Percentiles rank a stretch among this genome's conserved stretches.
These are phyloP conservation scores for Hymenoscyphus fraxineus DNA, from an alignment of 2,329 filamentous ascomycete species.

Conservation along the genomic window DNA sequence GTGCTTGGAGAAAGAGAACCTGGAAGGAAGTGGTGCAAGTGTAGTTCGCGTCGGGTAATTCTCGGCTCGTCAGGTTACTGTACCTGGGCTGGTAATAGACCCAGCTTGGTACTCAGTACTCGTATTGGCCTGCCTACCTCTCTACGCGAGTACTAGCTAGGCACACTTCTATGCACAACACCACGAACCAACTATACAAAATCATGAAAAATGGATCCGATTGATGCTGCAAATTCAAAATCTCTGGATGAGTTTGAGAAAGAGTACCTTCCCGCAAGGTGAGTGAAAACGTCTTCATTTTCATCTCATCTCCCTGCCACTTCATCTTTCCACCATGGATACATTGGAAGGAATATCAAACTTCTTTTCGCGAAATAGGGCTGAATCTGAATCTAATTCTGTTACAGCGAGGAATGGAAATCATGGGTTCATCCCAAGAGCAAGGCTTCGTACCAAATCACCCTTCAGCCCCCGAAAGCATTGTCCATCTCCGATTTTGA, in stretches of 20 bases:
- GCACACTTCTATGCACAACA: not conserved
- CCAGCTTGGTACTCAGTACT: no score
- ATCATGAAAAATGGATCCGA: conserved; percentile 23
- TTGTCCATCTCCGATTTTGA: conserved; percentile 45
- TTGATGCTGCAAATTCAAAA: conserved; percentile 48
- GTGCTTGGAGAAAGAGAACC: not conserved
- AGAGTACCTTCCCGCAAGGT: conserved; percentile 48
- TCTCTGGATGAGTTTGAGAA: conserved; percentile 46
- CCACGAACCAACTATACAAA: not conserved
- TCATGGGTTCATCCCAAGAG: conserved; percentile 51
- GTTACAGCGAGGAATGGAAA: conserved; percentile 19
- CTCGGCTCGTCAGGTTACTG: no score
- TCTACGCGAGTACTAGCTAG: no score
- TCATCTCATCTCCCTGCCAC: no score
- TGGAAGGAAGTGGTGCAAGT: not conserved
- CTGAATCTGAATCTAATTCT: not conserved
- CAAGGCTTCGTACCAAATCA: conserved; percentile 40
- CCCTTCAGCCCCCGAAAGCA: conserved; percentile 40
- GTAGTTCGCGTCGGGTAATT: no score
- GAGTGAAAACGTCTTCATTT: conserved; percentile 20
- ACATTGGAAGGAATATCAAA: no score
- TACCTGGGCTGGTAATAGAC: no score
- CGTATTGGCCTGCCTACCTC: no score
- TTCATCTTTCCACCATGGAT: no score
- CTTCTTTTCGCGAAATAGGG: no score